Conservation (phyloP, 2,329 filamentous ascomycete species). For the Endothia cerciana region DNA sequence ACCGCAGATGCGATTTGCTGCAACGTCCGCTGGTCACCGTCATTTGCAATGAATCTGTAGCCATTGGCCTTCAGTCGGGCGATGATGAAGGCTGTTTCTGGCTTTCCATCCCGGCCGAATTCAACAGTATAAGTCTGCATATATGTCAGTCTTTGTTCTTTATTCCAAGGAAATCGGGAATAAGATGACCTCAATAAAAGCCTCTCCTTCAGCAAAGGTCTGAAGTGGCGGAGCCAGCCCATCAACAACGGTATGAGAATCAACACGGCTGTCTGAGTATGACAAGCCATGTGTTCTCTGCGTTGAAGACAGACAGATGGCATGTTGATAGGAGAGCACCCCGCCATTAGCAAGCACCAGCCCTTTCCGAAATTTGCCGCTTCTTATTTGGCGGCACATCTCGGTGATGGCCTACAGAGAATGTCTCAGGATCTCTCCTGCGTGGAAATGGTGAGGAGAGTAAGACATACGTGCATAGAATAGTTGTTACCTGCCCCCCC, state of each 20-base stretch:
- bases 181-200: conserved; percentile 14
- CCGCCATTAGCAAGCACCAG: conserved; percentile 69
- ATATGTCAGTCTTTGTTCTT: background rate
- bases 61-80: conserved; percentile 16
- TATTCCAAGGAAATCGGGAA: too few species aligned
- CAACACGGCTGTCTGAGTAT: conserved; percentile 25
- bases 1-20: conserved; percentile 17
- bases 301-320: conserved; percentile 57
- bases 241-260: background rate
- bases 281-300: conserved; percentile 35
- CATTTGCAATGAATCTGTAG: conserved; percentile 24
- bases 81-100: conserved; percentile 26
- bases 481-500: conserved; percentile 75
- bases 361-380: conserved; percentile 50
- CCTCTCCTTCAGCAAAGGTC: conserved; percentile 20
- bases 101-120: conserved; percentile 26
- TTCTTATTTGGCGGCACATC: conserved; percentile 58
- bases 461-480: conserved; percentile 61
- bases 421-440: background rate
- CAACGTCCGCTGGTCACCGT: conserved; percentile 25
- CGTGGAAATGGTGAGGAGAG: background rate
- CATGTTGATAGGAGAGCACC: conserved; percentile 67
- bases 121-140: conserved; percentile 39
- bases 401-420: conserved; percentile 51
- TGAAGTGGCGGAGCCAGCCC: conserved; percentile 2